Evolutionary conservation across 2,329 filamentous ascomycete genomes (phyloP).

Genomic region (Pseudocercospora macadamiae): DNA sequence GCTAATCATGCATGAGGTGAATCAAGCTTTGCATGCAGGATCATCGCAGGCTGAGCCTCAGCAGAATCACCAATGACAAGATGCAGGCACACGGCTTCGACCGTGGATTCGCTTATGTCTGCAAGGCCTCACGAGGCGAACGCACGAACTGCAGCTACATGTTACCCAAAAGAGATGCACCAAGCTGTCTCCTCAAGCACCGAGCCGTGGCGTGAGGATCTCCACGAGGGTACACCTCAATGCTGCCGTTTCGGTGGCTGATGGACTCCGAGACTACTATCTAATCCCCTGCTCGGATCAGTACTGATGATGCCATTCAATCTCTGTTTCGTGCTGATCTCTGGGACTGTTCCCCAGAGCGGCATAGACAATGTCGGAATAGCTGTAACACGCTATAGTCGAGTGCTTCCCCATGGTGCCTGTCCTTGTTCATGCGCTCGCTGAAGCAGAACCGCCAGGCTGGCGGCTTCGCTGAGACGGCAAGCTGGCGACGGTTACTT

Average conservation of each 20-base stretch:
- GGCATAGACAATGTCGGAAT: background rate
- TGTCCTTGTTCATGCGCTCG: background rate
- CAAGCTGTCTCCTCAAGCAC: background rate
- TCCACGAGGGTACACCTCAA: background rate
- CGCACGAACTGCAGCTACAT: background rate
- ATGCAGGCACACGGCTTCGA: constrained; percentile 1
- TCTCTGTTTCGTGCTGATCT: background rate
- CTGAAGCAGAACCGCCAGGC: background rate
- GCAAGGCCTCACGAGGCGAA: background rate
- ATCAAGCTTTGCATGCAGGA: background rate
- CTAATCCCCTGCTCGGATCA: constrained; percentile 2
- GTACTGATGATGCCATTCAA: constrained; percentile 7
- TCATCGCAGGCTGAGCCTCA: too few species aligned
- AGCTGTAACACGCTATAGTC: background rate
- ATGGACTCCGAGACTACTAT: background rate
- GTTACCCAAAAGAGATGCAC: background rate
- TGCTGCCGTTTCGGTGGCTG: background rate
- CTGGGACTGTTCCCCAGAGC: background rate
- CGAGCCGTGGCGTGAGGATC: background rate
- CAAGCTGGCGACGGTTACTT: background rate
- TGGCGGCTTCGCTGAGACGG: background rate
- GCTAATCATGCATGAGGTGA: background rate
- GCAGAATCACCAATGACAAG: too few species aligned
- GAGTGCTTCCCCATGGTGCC: background rate
- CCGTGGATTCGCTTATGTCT: background rate